A percentile compares a stretch with the other conserved stretches of the same genome.
Conservation (phyloP, 768 basidiomycete species). For the Rhodotorula kratochvilovae region DNA sequence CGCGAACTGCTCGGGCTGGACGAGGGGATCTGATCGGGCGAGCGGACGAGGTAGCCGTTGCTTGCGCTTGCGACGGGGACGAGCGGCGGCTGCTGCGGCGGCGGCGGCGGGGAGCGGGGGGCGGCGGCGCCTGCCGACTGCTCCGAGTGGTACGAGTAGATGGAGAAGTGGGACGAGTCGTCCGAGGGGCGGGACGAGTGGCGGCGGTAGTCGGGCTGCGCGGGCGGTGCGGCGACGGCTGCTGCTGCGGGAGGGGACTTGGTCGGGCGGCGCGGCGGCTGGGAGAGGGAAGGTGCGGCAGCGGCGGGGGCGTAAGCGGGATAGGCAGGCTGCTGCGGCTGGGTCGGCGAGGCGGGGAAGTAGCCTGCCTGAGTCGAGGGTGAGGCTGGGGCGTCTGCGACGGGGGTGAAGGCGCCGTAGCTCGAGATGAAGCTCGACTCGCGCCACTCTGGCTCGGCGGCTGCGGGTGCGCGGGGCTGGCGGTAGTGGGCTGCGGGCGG, state of each 20-base stretch:
- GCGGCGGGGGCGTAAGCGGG: neutral
- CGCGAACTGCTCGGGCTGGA: no score
- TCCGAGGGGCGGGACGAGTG: neutral
- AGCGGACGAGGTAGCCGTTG: no score
- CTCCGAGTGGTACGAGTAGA: slow-evolving; percentile 12
- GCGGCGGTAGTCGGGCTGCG: neutral
- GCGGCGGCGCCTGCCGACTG: neutral
- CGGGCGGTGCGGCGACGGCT: no score
- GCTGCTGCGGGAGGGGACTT: neutral
- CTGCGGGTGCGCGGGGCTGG: neutral
- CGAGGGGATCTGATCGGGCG: neutral
- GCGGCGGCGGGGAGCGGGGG: neutral
- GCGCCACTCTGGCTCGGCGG: slow-evolving; percentile 2
- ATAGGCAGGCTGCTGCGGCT: neutral
- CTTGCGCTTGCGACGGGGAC: neutral
- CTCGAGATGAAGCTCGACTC: slow-evolving; percentile 16
- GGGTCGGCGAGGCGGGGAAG: neutral
- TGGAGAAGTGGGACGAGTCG: slow-evolving; percentile 6
- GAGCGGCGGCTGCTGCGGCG: neutral
- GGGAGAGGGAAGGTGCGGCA: no score
- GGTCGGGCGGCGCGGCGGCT: neutral
- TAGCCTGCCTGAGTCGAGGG: no score
- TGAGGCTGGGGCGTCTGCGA: neutral
- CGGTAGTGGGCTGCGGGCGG: neutral
- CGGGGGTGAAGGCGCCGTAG: neutral